These are phyloP conservation scores for Pythium biforme DNA, from an alignment of 352 stramenopile species.

Conservation along the genomic window DNA sequence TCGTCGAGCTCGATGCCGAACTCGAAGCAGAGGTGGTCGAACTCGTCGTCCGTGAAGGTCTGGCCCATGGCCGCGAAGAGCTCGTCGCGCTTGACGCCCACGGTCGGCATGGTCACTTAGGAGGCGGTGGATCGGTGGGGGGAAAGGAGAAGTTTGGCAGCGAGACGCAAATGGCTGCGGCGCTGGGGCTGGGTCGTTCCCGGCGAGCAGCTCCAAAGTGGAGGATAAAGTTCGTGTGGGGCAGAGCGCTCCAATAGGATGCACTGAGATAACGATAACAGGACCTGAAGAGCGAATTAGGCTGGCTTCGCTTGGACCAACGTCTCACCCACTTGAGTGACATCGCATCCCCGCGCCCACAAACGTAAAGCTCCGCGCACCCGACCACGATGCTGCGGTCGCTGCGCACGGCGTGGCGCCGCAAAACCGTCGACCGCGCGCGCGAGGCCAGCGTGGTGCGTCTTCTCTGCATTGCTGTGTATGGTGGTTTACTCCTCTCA, in stretches of 20 bases:
- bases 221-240: conserved; percentile 29
- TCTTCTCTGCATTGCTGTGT: no score
- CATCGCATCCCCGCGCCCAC: background rate
- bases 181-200: no score
- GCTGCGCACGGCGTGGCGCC: conserved; percentile 36
- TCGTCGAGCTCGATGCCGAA: conserved; percentile 99
- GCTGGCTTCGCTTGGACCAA: conserved; percentile 3
- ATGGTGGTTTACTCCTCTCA: background rate
- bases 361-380: background rate
- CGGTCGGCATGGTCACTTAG: conserved; percentile 93
- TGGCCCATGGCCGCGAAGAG: conserved; percentile 97
- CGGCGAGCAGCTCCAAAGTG: conserved; percentile 5
- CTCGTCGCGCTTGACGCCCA: conserved; percentile 96
- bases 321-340: background rate
- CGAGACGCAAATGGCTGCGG: background rate
- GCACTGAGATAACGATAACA: conserved; percentile 23
- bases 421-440: conserved; percentile 37
- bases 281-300: background rate
- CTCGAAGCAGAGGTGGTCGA: conserved; percentile 99
- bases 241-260: conserved; percentile 12
- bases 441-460: conserved; percentile 46
- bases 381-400: background rate
- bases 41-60: conserved; percentile 98
- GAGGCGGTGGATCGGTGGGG: background rate
- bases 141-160: background rate